Conservation (phyloP, 345 rosid species). For the Cardamine resedifolia region DNA sequence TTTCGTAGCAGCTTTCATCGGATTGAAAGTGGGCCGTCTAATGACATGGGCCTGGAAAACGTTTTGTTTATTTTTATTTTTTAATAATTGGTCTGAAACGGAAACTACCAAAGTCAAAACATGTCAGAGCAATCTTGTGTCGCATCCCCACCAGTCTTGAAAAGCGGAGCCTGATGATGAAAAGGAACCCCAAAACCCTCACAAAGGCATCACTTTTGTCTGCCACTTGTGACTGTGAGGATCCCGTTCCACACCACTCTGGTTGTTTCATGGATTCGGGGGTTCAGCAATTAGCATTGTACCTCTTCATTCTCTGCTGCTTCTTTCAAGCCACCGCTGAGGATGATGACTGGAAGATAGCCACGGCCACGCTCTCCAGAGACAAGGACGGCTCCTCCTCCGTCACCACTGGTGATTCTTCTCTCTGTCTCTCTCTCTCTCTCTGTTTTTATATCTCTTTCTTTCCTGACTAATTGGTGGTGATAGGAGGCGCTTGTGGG, state of each 20-base stretch:
- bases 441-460: background rate
- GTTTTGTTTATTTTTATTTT: background rate
- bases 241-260: constrained; percentile 12
- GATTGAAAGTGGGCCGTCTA: constrained; percentile 18
- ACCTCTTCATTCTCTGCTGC: constrained; percentile 24
- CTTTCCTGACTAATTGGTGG: constrained; percentile 11
- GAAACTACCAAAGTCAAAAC: constrained; percentile 23
- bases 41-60: constrained; percentile 22
- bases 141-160: constrained; percentile 38
- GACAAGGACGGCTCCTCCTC: constrained; percentile 59
- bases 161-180: constrained; percentile 38
- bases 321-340: constrained; percentile 38
- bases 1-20: background rate
- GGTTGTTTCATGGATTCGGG: constrained; percentile 33
- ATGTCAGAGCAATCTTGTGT: constrained; percentile 36
- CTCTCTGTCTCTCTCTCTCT: background rate
- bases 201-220: constrained; percentile 37
- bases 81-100: constrained; percentile 24
- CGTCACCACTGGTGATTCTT: constrained; percentile 63
- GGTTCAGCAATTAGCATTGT: constrained; percentile 28
- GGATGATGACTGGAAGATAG: constrained; percentile 67
- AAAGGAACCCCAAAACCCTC: constrained; percentile 36
- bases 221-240: constrained; percentile 32
- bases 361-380: constrained; percentile 77
- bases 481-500: constrained; percentile 92